These are phyloP conservation scores for Daedaleopsis nitida DNA, from an alignment of 768 basidiomycete genomes.

Conservation along the genomic window DNA sequence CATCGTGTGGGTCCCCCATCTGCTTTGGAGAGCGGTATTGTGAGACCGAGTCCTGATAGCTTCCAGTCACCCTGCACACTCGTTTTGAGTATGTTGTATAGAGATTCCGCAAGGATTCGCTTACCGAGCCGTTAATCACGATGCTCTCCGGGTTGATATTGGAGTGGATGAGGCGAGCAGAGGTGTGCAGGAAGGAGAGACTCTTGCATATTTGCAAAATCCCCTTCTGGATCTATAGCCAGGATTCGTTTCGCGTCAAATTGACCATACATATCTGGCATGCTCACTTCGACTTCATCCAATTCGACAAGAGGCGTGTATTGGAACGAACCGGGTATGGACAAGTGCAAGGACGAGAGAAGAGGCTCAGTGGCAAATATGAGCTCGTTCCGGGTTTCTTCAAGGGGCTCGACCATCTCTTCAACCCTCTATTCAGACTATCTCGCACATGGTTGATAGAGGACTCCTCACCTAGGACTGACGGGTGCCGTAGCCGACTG, in stretches of 20 bases:
- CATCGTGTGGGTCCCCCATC: conserved; percentile 79
- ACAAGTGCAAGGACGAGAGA: conserved; percentile 76
- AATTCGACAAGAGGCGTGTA: conserved; percentile 70
- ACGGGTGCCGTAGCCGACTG: conserved; percentile 87
- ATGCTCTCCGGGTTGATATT: conserved; percentile 88
- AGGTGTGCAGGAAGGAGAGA: conserved; percentile 86
- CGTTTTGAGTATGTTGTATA: neutral
- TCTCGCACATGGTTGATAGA: conserved; percentile 7
- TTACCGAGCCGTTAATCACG: conserved; percentile 84
- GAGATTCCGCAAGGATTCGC: conserved; percentile 24
- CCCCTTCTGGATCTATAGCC: conserved; percentile 86
- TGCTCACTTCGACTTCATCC: conserved; percentile 90
- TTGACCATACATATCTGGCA: neutral
- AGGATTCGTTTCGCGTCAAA: neutral
- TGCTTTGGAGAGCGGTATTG: conserved; percentile 69
- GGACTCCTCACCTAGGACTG: conserved; percentile 69
- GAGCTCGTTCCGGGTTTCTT: conserved; percentile 87
- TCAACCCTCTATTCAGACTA: conserved; percentile 18
- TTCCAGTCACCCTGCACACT: conserved; percentile 92
- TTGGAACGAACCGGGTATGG: conserved; percentile 66
- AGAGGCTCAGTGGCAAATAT: conserved; percentile 94
- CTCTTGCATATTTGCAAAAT: conserved; percentile 92
- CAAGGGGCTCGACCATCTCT: conserved; percentile 98
- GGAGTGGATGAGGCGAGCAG: conserved; percentile 89
- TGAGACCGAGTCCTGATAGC: conserved; percentile 85